Conservation (phyloP, 1,284 basidiomycete genomes). For the Sanguinoderma infundibulare region DNA sequence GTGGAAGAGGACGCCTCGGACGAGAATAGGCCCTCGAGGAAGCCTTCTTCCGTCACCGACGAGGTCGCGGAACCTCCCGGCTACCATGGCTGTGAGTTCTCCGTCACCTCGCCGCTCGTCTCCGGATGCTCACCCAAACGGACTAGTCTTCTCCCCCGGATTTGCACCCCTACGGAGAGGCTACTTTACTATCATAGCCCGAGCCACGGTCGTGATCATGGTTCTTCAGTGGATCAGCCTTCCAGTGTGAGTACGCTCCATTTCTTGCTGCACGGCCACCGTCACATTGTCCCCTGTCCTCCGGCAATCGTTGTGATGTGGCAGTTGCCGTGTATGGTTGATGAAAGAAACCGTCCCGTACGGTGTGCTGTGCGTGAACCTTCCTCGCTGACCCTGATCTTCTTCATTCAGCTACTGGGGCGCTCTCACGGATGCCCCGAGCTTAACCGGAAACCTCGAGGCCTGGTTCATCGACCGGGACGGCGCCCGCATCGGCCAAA, state of each 20-base stretch:
- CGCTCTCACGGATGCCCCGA: constrained; percentile 37
- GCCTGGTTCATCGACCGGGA: constrained; percentile 51
- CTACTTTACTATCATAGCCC: constrained; percentile 28
- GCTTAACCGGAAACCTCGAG: constrained; percentile 42
- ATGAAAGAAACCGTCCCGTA: background rate
- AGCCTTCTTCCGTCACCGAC: constrained; percentile 23
- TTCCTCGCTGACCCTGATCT: background rate
- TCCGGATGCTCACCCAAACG: background rate
- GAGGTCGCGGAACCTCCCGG: constrained; percentile 4
- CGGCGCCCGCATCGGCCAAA: constrained; percentile 42
- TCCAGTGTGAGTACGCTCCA: constrained; percentile 27
- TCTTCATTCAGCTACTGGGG: constrained; percentile 51
- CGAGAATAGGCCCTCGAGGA: constrained; percentile 19
- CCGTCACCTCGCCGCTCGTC: background rate
- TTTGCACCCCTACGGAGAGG: constrained; percentile 26
- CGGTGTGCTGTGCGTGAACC: no score
- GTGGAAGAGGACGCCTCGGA: background rate
- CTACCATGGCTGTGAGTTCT: constrained; percentile 15
- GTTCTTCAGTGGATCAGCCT: constrained; percentile 33
- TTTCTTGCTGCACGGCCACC: background rate
- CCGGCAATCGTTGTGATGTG: background rate
- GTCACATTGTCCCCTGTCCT: no score
- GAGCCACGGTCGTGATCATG: constrained; percentile 27
- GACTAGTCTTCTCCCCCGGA: constrained; percentile 29
- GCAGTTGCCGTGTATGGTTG: background rate